phyloP scores from a whole-genome alignment of 805 yeast genomes.

The Lachancea fermentati region DNA sequence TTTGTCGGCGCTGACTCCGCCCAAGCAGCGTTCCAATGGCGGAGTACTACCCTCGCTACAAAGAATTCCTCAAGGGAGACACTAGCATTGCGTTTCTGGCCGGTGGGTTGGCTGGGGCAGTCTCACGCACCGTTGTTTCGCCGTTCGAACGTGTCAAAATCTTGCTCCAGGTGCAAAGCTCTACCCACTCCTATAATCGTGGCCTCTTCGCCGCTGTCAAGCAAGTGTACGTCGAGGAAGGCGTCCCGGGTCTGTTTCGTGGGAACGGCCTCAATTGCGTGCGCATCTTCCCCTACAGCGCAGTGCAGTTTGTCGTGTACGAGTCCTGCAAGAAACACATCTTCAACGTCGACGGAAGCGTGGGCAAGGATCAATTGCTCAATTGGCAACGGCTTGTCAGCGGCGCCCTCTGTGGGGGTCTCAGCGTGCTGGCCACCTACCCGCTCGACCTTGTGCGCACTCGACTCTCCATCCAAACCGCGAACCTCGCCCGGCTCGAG shows the following conservation, averaged over 20 bases:
- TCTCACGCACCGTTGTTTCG: constrained; percentile 85
- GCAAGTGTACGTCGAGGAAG: constrained; percentile 84
- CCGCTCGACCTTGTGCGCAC: constrained; percentile 92
- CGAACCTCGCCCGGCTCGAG: constrained; percentile 44
- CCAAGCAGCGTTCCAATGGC: not conserved
- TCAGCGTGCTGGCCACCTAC: constrained; percentile 77
- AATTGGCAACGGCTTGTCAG: constrained; percentile 59
- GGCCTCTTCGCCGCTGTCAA: constrained; percentile 72
- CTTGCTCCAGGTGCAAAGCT: constrained; percentile 76
- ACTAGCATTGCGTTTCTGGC: constrained; percentile 44
- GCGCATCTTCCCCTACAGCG: constrained; percentile 88
- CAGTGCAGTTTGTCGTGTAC: constrained; percentile 87
- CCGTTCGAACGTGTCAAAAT: constrained; percentile 95
- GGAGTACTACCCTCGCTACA: not conserved
- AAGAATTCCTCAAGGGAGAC: constrained; percentile 14
- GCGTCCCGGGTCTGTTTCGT: constrained; percentile 81
- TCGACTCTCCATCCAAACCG: constrained; percentile 83
- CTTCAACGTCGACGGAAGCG: constrained; percentile 26
- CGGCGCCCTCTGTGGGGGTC: constrained; percentile 78
- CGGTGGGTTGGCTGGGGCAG: constrained; percentile 76
- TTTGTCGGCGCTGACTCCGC: not conserved
- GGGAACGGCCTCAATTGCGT: constrained; percentile 90
- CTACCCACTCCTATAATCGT: constrained; percentile 40
- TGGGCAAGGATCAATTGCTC: constrained; percentile 35
- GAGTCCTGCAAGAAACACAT: constrained; percentile 50